Base-by-base conservation (phyloP, 805 yeast genomes). In the Brettanomyces anomalus region DNA sequence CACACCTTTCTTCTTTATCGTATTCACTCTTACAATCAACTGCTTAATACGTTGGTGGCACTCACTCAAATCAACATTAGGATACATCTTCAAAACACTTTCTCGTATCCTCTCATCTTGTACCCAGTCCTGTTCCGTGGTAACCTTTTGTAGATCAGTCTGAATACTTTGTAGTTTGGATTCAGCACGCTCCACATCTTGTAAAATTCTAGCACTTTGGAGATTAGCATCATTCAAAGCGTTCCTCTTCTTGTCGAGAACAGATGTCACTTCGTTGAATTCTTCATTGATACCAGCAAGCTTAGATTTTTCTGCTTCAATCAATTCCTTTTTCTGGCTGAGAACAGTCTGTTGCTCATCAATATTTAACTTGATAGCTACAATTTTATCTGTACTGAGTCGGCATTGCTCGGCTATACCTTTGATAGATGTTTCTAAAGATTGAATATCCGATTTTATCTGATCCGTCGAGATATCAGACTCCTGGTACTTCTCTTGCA, bases 211-310 rank as follows among this genome's bases (percentile, higher is more conserved):
- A 3, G 66, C 62, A 38, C 78, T 55, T 45, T 72, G 70, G 33
- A 82, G 57, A 46, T 74, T 77, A 8, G 65, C 58, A 20, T 74
- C 71, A 42, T 68, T 71, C 38, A 72, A 59, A 30, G 56, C 60
- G 42, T 74, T 76, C 3, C 61, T 60, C 47, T 73, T 74, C 14
- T 49, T 43, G 42, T 68, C 70, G 20, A 81, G 57, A 3, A 72
- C 58, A 26, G 54, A 56, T 11, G 68, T 70, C 55, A 83, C 66
- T 45, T 82, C 88, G 21, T 68, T 69, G 34, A 87, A 66, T 58
- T 89, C 96, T 45, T 83, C 93, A 56, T 83, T 81, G 34, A 86
- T 68, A 2, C 88, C 88, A 37, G 78, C 51, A 40, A 83, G 64
- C 45, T 72, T 74, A 10, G 76, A 70, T 51, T 70, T 76, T 58